Evolutionary conservation across 257 asterid species (phyloP).

Genomic region (Solanum peruvianum): DNA sequence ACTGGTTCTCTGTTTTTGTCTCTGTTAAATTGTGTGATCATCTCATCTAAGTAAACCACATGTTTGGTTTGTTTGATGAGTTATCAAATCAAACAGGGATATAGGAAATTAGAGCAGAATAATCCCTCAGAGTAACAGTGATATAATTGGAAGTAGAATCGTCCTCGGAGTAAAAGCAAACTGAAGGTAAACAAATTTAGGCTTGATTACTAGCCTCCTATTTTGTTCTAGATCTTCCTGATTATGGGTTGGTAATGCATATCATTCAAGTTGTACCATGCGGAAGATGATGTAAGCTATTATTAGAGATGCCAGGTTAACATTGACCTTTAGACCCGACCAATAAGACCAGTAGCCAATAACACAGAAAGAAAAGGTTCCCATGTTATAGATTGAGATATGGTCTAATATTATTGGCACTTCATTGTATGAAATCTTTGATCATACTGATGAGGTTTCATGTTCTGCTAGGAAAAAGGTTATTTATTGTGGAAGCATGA

Average conservation of each 20-base stretch:
- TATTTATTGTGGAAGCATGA: conserved; percentile 54
- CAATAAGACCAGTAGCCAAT: neutral
- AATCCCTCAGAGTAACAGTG: neutral
- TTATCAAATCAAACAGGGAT: neutral
- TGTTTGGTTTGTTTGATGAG: neutral
- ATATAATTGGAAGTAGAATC: neutral
- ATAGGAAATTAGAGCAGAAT: neutral
- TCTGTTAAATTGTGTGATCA: neutral
- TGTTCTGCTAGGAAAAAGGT: conserved; percentile 48
- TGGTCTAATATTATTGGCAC: neutral
- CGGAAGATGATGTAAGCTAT: neutral
- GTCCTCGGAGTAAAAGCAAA: neutral
- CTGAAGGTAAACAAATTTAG: neutral
- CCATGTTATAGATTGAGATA: neutral
- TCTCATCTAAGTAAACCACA: neutral
- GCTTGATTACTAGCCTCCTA: neutral
- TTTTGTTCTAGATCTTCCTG: neutral
- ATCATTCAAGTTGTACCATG: neutral
- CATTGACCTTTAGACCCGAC: neutral
- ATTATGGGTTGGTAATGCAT: neutral
- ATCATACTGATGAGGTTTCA: neutral
- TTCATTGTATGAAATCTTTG: neutral
- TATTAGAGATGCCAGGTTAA: neutral
- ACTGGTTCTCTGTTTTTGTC: neutral
- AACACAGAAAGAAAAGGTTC: neutral